Base-by-base conservation (phyloP, 1,284 basidiomycete genomes). In the Ceratobasidium sp. region DNA sequence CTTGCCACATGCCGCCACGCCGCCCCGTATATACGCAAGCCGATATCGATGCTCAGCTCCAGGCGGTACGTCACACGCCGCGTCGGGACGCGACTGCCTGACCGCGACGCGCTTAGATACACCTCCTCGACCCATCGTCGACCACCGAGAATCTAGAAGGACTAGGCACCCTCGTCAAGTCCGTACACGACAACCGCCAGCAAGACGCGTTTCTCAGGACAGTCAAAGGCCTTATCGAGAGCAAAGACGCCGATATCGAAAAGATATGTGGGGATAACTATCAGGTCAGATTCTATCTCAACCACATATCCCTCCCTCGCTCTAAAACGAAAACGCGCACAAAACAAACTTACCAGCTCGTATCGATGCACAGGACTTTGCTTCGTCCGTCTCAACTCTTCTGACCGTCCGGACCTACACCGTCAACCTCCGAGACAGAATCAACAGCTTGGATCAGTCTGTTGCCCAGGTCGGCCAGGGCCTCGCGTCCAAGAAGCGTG, bases 231-330 rank as follows among this genome's bases (percentile, higher is more conserved):
- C 93, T 98, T 79, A 93, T 98, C 64, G 89, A 93, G 79, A 90
- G 95, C 77, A 98, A 98, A 84, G 98, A 99, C 81, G 86, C 88
- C 74, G 96, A 99, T 83, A 99, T 99, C 80, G 95, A 98, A 84
- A 89, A 88, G 75, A 96, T 98, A 83, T 99, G 98, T 83, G 89
- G 92, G 75, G 92, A 93, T 78, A 98, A 98, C 82, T 98, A 99
- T 81, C 94, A 97, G 81, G 85, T 85, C 51, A 54, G 80, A 76
- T 43, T 27, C 27, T 5, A 43, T 62, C 53, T 41, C 53, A 41
- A 58, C n/a, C 61, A 37, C 48, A 43, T 54, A 49, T 13, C 5
- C 66, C 59, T 53, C 53, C 22, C 34, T 48, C 65, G 27, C 29
- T 43, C 34, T 11, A 34, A 54, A 59, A 16, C 56, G 19, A 34